Conservation (phyloP, 805 yeast species). For the Candida boidinii region DNA sequence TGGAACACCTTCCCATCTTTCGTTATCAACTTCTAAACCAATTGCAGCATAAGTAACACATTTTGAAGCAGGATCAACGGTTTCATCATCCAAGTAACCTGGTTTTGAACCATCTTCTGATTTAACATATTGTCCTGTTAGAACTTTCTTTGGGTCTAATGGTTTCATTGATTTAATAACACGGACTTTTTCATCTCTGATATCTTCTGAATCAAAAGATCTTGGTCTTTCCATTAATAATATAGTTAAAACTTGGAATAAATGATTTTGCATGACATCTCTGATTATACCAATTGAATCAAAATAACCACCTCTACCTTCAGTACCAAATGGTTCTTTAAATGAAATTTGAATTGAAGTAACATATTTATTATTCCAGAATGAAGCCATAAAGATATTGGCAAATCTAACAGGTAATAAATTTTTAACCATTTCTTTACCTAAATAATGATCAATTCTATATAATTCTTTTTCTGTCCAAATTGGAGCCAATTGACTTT, state of each 20-base stretch:
- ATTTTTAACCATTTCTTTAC: conserved; percentile 97
- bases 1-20: conserved; percentile 98
- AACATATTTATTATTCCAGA: conserved; percentile 80
- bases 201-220: conserved; percentile 83
- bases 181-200: conserved; percentile 94
- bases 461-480: conserved; percentile 87
- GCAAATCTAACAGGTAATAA: conserved; percentile 84
- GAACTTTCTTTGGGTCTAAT: conserved; percentile 54
- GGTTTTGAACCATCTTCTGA: conserved; percentile 88
- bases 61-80: conserved; percentile 74
- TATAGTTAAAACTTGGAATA: conserved; percentile 84
- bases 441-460: conserved; percentile 95
- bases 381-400: conserved; percentile 77
- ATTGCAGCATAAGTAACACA: conserved; percentile 92
- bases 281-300: conserved; percentile 92
- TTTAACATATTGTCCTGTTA: conserved; percentile 81
- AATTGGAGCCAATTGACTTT: conserved; percentile 68
- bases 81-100: conserved; percentile 83
- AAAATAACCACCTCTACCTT: conserved; percentile 98
- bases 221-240: conserved; percentile 95
- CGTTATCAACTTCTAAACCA: conserved; percentile 71
- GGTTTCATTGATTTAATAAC: conserved; percentile 75
- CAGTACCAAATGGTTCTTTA: conserved; percentile 98
- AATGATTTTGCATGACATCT: conserved; percentile 97
- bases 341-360: conserved; percentile 80